A percentile compares a stretch with the other conserved stretches of the same genome.
Conservation (phyloP, 2,329 filamentous ascomycete genomes). For the Apiospora aurea region DNA sequence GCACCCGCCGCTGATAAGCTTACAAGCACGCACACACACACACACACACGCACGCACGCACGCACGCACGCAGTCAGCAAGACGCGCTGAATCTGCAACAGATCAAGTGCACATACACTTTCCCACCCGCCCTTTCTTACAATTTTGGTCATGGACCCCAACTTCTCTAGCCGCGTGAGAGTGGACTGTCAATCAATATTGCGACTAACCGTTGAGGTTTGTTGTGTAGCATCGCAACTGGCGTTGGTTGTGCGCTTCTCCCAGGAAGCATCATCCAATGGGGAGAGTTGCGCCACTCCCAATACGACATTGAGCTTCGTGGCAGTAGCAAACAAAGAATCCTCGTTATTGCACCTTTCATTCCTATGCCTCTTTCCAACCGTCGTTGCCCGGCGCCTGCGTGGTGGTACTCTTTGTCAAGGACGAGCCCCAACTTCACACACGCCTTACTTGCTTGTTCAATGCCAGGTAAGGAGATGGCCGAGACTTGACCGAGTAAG, state of each 20-base stretch:
- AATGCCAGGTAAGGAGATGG: neutral
- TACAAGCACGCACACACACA: neutral
- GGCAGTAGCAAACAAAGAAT: neutral
- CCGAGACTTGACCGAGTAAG: neutral
- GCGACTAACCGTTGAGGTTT: neutral
- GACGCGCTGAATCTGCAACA: neutral
- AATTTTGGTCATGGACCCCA: neutral
- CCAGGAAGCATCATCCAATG: neutral
- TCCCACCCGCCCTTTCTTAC: neutral
- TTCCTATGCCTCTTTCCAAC: neutral
- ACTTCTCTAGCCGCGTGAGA: neutral
- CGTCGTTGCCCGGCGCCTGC: neutral
- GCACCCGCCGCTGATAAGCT: neutral
- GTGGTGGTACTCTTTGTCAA: too few relatives aligned
- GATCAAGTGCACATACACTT: neutral
- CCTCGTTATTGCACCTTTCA: neutral
- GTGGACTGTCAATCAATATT: neutral
- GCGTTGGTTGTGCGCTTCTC: neutral
- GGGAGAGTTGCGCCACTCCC: neutral
- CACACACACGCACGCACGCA: too few relatives aligned
- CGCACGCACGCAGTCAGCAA: neutral
- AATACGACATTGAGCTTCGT: neutral
- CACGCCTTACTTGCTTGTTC: neutral
- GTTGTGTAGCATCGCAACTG: conserved; percentile 3
- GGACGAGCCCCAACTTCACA: too few relatives aligned